Evolutionary conservation across 2,329 filamentous ascomycete genomes (phyloP), one percentile per base, ranked within the genome.

Genomic region (Xylaria sp.): DNA sequence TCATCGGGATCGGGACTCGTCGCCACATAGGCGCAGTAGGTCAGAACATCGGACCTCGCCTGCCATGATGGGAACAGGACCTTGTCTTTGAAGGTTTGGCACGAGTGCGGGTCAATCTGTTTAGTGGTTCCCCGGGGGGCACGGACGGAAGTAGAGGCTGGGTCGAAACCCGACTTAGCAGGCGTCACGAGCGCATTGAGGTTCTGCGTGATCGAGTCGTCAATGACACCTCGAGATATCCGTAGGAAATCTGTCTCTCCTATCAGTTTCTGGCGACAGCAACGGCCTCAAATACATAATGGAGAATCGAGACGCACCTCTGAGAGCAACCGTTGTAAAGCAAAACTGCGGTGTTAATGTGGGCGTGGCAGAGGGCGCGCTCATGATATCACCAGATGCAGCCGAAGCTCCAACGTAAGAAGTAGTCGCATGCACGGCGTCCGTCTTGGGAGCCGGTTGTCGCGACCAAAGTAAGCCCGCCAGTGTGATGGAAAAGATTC

Each of bases 151-250:
- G 91, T 96, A 0, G 90, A 92, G 0, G 81, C 77, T 1, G 93
- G 90, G 71, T 96, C 89, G 75, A 96, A 97, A 13, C 86, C 85
- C 46, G 76, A 75, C 50, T 80, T 78, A 10, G 90, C 82, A 0
- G 93, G 93, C 0, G 88, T 92, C 50, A 91, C 78, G 44, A 97
- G 83, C 1, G 91, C 91, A 78, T 97, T 97, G 62, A 99, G 84
- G 69, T 95, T 93, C 71, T 96, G 92, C 0, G 86, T 86, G 70
- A 99, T 97, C 50, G 90, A 91, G 75, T 99, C 94, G 76, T 99
- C 94, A 70, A 97, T 88, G 52, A 89, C 85, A 55, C 85, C 81
- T 64, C 94, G 86, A 8, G 93, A 97, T 65, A 94, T 75, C 46
- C 92, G 89, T 19, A 99, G 83, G 73, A 99, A 99, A 73, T 96